Base-by-base conservation (phyloP, 441 rosid species). In the Cnidoscolus chayamansa region DNA sequence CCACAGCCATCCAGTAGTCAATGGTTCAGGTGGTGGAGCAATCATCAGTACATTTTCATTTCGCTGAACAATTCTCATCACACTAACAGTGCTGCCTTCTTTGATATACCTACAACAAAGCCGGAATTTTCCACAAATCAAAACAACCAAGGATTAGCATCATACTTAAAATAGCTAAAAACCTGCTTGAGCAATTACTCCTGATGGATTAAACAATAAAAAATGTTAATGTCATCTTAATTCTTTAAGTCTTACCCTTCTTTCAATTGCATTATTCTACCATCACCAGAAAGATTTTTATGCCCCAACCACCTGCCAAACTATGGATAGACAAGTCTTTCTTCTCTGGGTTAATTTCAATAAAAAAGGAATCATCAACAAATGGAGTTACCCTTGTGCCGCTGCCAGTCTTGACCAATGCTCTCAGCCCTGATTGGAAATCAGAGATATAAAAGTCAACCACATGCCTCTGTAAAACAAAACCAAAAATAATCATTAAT, bases 371-470 rank as follows among this genome's bases (percentile, higher is more conserved):
- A 78, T 89, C 89, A 19, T 91, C 94, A 31, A 91, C 94, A 72
- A 83, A 88, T 37, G 93, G 91, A 61, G 89, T 85, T 78, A 91
- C 91, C 77, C 87, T 82, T 2, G 93, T 86, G 15, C 89, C 93
- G 76, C 80, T 83, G 54, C 97, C 97, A 19, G 87, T 88, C 84
- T 91, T 91, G 56, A 91, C 97, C 81, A 91, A 80, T 40, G 97
- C 97, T 74, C 97, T 88, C 75, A 94, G 80, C 30, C 99, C 99
- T 73, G 98, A 96, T 74, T 96, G 99, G 79, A 92, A 94, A 85
- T 96, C 99, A 9, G 99, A 96, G 77, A 96, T 96, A 86, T 96
- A 94, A 83, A 96, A 96, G 82, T 96, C 99, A 72, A 92, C 98
- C 12, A 88, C 98, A 76, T 87, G 98, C 86, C 94, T 90, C 98